Evolutionary conservation across 129 eudicot genomes (phyloP).

Genomic region (Saussurea involucrata): DNA sequence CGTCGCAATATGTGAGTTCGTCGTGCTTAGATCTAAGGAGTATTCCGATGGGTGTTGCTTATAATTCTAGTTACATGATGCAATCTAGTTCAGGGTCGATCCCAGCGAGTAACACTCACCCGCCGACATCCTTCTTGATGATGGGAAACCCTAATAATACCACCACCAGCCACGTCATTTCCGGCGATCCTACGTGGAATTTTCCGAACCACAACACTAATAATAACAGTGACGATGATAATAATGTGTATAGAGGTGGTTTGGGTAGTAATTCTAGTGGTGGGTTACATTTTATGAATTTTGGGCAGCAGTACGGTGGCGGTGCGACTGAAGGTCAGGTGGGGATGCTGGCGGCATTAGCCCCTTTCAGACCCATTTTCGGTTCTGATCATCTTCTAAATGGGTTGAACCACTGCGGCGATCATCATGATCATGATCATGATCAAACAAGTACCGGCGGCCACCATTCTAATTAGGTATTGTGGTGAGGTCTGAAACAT

Average conservation of each 20-base stretch:
- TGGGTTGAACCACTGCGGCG: conserved; percentile 2
- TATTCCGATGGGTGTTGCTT: not conserved
- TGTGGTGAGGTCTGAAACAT: not conserved
- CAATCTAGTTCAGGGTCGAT: conserved; percentile 46
- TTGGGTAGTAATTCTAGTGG: conserved; percentile 4
- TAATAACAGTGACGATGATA: conserved; percentile 1
- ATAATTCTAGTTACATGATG: conserved; percentile 27
- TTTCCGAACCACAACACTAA: conserved; percentile 23
- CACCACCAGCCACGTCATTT: conserved; percentile 14
- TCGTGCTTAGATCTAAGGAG: conserved; percentile 24
- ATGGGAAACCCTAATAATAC: conserved; percentile 29
- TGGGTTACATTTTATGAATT: conserved; percentile 68
- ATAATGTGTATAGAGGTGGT: conserved; percentile 27
- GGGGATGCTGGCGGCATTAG: conserved; percentile 48
- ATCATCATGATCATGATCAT: conserved; percentile 19
- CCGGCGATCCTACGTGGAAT: conserved; percentile 43
- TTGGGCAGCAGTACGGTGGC: conserved; percentile 46
- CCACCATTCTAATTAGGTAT: conserved; percentile 16
- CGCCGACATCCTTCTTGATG: conserved; percentile 38
- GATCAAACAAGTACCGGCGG: conserved; percentile 14
- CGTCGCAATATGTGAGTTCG: conserved; percentile 8
- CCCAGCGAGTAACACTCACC: conserved; percentile 44
- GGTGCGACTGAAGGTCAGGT: conserved; percentile 41
- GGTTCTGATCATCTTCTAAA: conserved; percentile 28
- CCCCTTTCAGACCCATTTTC: conserved; percentile 27